A percentile compares a stretch with the other conserved stretches of the same genome.
phyloP scores from a whole-genome alignment of 2,329 filamentous ascomycete genomes.

The Xylaria digitata region DNA sequence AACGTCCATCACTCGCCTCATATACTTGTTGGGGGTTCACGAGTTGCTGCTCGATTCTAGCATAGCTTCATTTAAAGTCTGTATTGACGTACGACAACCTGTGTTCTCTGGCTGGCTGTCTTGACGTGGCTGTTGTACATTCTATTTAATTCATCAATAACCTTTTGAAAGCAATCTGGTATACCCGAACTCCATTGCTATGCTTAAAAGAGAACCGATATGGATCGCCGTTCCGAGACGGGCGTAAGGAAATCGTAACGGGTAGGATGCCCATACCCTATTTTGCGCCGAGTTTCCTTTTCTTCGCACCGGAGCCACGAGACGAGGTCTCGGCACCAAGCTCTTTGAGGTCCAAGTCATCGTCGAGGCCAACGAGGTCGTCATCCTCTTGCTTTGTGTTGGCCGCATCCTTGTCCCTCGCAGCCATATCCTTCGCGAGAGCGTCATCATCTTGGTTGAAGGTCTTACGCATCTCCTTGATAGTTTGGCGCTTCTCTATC shows the following conservation, averaged over 20 bases:
- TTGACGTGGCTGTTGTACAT: not conserved
- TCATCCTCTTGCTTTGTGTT: constrained; percentile 47
- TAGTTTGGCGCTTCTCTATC: constrained; percentile 85
- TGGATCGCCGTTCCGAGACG: constrained; percentile 19
- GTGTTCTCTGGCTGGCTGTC: constrained; percentile 8
- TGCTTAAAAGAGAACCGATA: constrained; percentile 42
- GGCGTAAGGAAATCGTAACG: not conserved
- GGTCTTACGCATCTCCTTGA: constrained; percentile 84
- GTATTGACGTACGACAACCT: constrained; percentile 10
- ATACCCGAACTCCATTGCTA: constrained; percentile 47
- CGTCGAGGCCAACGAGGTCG: constrained; percentile 52
- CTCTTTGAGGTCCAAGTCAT: constrained; percentile 48
- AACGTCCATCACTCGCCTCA: constrained; percentile 5
- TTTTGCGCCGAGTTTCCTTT: constrained; percentile 44
- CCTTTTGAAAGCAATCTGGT: constrained; percentile 41
- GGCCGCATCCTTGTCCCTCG: constrained; percentile 25
- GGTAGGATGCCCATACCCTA: constrained; percentile 12
- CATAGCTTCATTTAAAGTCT: not conserved
- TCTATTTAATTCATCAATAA: constrained; percentile 8
- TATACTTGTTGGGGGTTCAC: not conserved
- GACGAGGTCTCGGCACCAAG: constrained; percentile 40
- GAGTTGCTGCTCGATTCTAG: not conserved
- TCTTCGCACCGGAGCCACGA: constrained; percentile 44
- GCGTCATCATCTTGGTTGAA: constrained; percentile 75
- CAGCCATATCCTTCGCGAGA: constrained; percentile 49